Base-by-base conservation (phyloP, 2,329 filamentous ascomycete genomes). In the Aspergillus caelatus region DNA sequence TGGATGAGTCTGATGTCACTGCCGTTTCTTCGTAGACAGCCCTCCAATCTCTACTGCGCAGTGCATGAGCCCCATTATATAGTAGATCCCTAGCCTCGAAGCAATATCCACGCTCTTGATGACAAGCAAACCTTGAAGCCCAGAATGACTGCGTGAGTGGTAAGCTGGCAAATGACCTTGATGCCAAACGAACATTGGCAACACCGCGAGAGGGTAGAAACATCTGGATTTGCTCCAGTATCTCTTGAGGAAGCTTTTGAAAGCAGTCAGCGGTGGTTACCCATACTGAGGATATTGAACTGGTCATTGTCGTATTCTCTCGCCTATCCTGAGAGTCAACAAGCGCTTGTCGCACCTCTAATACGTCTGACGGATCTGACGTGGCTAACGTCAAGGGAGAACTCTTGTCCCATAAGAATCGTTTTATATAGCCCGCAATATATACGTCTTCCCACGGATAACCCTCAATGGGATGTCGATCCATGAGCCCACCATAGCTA, bases 1-100 rank as follows among this genome's bases (percentile, higher is more conserved):
- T 48, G 1, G 57, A 59, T 11, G 65, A 46, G 4, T 43, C 30
- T 21, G 52, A 14, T 11, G n/a, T 60, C 28, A 57, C 14, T 23
- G 56, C 43, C n/a, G 65, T 68, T 45, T 56, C 61, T n/a, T 69
- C 34, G 45, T 69, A 70, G 28, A 70, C 50, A 10, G 48, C 43
- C 59, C 61, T 69, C 69, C 68, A 71, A 34, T 82, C 62, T 11
- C 65, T 63, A 41, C 36, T 23, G 28, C 62, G 46, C 26, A 57
- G 36, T 19, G 56, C 39, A 3, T 45, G 8, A 19, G 41, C 28
- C 8, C 55, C 30, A n/a, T 45, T 59, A 48, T 55, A 60, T 7
- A 54, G 34, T n/a, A 55, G 57, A 36, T 62, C 23, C 34, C 28
- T 57, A 36, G 63, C 62, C 50, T 70, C 67, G 57, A 67, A 67